These are phyloP conservation scores for Nakataea oryzae DNA, from an alignment of 2,329 filamentous ascomycete genomes.

Conservation along the genomic window DNA sequence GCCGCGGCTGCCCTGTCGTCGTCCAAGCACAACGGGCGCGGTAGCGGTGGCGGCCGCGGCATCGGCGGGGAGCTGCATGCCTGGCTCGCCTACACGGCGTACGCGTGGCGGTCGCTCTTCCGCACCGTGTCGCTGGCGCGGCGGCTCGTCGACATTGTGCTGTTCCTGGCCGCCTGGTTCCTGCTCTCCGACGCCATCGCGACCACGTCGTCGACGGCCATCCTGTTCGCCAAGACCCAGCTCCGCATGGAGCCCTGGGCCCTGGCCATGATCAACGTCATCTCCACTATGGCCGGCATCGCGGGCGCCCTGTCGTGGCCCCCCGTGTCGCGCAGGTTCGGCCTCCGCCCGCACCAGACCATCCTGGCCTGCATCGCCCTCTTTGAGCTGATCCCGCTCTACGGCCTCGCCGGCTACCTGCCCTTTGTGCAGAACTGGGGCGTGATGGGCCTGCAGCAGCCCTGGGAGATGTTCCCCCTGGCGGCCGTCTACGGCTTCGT, in stretches of 20 bases:
- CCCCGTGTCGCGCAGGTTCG: slow-evolving; percentile 58
- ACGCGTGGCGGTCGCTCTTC: slow-evolving; percentile 79
- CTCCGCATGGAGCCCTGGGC: slow-evolving; percentile 83
- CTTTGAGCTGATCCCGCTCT: slow-evolving; percentile 87
- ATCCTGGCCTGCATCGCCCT: slow-evolving; percentile 85
- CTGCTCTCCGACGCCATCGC: slow-evolving; percentile 88
- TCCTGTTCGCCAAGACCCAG: slow-evolving; percentile 90
- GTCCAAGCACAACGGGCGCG: background rate
- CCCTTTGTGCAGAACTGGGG: slow-evolving; percentile 67
- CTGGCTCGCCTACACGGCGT: slow-evolving; percentile 64
- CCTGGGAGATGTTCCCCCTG: slow-evolving; percentile 94
- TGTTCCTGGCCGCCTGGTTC: slow-evolving; percentile 88
- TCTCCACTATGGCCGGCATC: slow-evolving; percentile 75
- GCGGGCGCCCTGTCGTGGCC: slow-evolving; percentile 87
- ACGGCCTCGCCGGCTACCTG: slow-evolving; percentile 80
- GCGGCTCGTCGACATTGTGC: slow-evolving; percentile 59
- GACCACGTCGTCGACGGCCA: slow-evolving; percentile 87
- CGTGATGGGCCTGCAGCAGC: slow-evolving; percentile 76
- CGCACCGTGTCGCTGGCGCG: slow-evolving; percentile 69
- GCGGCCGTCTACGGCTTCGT: slow-evolving; percentile 89
- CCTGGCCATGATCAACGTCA: slow-evolving; percentile 86
- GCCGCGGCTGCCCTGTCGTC: slow-evolving; percentile 12
- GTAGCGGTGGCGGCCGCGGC: slow-evolving; percentile 8
- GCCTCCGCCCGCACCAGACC: slow-evolving; percentile 70
- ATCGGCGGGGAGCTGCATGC: slow-evolving; percentile 24